phyloP scores from a whole-genome alignment of 148 eudicot genomes.

The Chenopodium formosanum region DNA sequence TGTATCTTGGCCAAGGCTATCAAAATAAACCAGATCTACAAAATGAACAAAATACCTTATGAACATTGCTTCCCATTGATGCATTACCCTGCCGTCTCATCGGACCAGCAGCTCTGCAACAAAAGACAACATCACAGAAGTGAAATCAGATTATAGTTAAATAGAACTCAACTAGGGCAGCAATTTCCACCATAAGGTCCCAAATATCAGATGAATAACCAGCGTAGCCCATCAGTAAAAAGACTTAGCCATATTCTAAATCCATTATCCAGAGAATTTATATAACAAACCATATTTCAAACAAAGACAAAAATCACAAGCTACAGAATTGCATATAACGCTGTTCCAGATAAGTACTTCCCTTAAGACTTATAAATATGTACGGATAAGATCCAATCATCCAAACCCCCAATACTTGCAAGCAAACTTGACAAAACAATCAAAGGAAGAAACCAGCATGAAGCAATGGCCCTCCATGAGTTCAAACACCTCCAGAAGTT shows the following conservation, averaged over 20 bases:
- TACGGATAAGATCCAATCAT: neutral
- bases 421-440: conserved; percentile 5
- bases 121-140: conserved; percentile 24
- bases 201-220: conserved; percentile 14
- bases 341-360: conserved; percentile 21
- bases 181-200: conserved; percentile 26
- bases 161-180: conserved; percentile 10
- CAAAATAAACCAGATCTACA: too few species aligned
- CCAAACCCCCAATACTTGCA: conserved; percentile 8
- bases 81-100: conserved; percentile 29
- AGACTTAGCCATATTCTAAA: conserved; percentile 7
- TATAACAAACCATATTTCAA: conserved; percentile 34
- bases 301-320: conserved; percentile 16
- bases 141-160: conserved; percentile 16
- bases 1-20: neutral
- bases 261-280: neutral
- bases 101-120: conserved; percentile 62
- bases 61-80: conserved; percentile 20
- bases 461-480: neutral
- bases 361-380: conserved; percentile 8
- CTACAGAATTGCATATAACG: conserved; percentile 10
- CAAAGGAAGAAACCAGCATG: conserved; percentile 18
- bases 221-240: conserved; percentile 2
- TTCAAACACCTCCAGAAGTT: conserved; percentile 5
- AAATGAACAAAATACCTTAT: conserved; percentile 12